Percentiles rank a stretch among this genome's conserved stretches.
Evolutionary conservation across 2,329 filamentous ascomycete genomes (phyloP).

Genomic region (Colletotrichum magnum): DNA sequence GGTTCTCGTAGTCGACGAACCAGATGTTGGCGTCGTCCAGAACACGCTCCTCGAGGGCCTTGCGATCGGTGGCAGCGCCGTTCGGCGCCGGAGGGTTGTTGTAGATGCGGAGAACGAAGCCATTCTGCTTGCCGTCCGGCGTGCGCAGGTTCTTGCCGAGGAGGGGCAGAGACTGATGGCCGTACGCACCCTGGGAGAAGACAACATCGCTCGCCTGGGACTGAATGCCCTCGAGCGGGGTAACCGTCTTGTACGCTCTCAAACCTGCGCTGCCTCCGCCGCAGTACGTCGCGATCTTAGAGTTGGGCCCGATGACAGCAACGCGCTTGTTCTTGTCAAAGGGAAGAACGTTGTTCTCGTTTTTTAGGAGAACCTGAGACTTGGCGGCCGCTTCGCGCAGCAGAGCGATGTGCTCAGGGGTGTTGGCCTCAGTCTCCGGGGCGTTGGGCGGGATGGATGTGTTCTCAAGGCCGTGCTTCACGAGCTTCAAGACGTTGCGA

Average conservation of each 20-base stretch:
- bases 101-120: constrained; percentile 47
- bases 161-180: constrained; percentile 51
- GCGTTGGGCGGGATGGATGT: constrained; percentile 65
- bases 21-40: constrained; percentile 45
- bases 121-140: constrained; percentile 41
- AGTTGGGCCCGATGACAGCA: constrained; percentile 68
- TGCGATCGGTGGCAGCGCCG: constrained; percentile 11
- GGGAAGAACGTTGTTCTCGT: constrained; percentile 75
- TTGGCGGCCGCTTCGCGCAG: constrained; percentile 36
- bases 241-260: constrained; percentile 49
- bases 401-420: constrained; percentile 71
- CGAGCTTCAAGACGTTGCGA: constrained; percentile 50
- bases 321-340: constrained; percentile 56
- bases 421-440: constrained; percentile 68
- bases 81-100: constrained; percentile 40
- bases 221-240: constrained; percentile 49
- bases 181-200: constrained; percentile 48
- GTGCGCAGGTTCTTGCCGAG: constrained; percentile 45
- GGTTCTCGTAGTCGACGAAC: constrained; percentile 47
- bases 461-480: constrained; percentile 57
- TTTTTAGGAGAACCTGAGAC: constrained; percentile 81
- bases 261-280: constrained; percentile 52
- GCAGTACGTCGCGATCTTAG: constrained; percentile 54
- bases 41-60: constrained; percentile 42
- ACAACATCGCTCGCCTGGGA: constrained; percentile 42